Base-by-base conservation (phyloP, 306 rosid genomes). In the Dryas drummondii region DNA sequence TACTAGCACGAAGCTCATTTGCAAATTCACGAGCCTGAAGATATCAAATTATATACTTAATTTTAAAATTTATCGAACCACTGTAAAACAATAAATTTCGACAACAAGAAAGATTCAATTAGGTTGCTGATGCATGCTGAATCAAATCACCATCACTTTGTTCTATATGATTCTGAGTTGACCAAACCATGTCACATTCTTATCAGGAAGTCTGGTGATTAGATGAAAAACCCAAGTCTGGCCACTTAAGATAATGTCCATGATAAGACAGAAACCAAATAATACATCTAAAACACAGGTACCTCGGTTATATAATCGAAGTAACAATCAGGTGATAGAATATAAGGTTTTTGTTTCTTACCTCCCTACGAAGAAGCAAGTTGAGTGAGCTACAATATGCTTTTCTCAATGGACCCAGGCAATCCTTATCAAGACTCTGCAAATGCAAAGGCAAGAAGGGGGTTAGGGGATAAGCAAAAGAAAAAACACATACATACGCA, bases 301-400 rank as follows among this genome's bases (percentile, higher is more conserved):
- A 27, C 19, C n/a, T 44, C 4, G n/a, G 32, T 7, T 46, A 56
- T 54, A 74, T 44, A 50, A 13, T 15, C 53, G 7, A 82, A 70
- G 56, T 57, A 78, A 73, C 61, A 81, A 57, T 69, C 73, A 62
- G 27, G 56, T 7, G 32, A 51, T 51, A 59, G n/a, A 17, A 59
- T 55, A 76, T 42, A 70, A 78, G 72, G 75, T 78, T 78, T 80
- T 83, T 40, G 16, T 65, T 82, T 68, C 89, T 79, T 22, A 94
- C 99, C 99, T 94, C 97, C 58, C 88, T 86, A 54, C 97, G 97
- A 72, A 94, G 93, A 82, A 94, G 97, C 90, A 90, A 80, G 88
- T 94, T 94, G 73, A 94, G 91, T 78, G 99, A 92, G 82, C 88
- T 66, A 81, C 97, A 92, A 82, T 94, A 94, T 75, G 93, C 88